Base-by-base conservation (phyloP, 768 basidiomycete genomes). In the Trametes coccinea region DNA sequence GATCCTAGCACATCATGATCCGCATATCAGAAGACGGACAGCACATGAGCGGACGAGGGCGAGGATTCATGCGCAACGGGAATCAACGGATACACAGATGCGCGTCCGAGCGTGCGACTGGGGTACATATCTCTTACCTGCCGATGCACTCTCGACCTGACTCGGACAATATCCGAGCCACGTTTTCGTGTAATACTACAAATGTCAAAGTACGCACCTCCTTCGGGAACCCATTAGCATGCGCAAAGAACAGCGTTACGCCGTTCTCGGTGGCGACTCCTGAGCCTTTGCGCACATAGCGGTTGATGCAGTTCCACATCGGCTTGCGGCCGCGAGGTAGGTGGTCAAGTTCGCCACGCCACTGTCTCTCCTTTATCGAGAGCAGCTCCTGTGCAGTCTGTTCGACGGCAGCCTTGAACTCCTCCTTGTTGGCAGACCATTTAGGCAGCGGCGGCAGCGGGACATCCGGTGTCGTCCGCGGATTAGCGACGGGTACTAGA, bases 221-320 rank as follows among this genome's bases (percentile, higher is more conserved):
- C 72, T 95, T 95, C 49, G 84, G 84, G 66, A 95, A 89, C 1
- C 95, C 93, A 72, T 92, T 95, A 2, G 92, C 92, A 71, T 95
- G 94, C 3, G 84, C 83, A 49, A 91, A 77, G 63, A 95, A 82
- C 53, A 95, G 73, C 0, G 92, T 95, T 9, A 90, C 53, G 0
- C 88, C 84, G 9, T 10, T 10, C 14, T 52, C 17, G 7, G 72
- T 48, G 7, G 70, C 76, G 10, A 11, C 30, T 6, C 16, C 2
- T n/a, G 14, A 7, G 11, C 3, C 30, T 46, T 72, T 73, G 66
- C 78, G 78, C 31, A 82, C 81, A 71, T 89, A 93, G 44, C 92
- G 83, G 68, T 94, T 92, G 37, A 87, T 70, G 53, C 83, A 86
- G 53, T 82, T 86, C 89, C 90, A 92, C 54, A 93, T 71, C 4